Evolutionary conservation across 2,329 filamentous ascomycete species (phyloP), one percentile per base, ranked within the genome.

Genomic region (Boeremia exigua): DNA sequence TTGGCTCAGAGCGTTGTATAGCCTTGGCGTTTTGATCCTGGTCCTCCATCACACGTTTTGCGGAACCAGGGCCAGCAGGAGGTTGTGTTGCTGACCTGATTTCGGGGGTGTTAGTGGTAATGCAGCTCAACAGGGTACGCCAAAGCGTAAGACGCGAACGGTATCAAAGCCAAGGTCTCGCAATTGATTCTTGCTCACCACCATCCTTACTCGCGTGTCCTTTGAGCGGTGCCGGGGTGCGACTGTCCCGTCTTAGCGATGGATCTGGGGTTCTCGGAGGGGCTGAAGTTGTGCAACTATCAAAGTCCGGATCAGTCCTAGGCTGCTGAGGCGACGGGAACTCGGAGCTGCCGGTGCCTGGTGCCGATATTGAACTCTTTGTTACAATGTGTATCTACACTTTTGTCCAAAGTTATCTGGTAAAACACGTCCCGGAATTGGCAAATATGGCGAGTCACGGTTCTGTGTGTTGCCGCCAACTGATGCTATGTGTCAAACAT

Each of bases 241-340:
- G 60, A 60, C 61, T 54, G 58, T 58, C 51, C 67, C 56, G 67
- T 62, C 58, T 56, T 61, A 55, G 48, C 27, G 55, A 57, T 64
- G 53, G 56, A 58, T 54, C 60, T 65, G 56, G 54, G 59, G 51
- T 57, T 46, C 48, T 56, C 58, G 63, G 70, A 71, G 68, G 70
- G 70, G 69, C 50, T 65, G 60, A 61, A 59, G 59, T 52, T 42
- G 59, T 62, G 57, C 59, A 69, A 69, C 67, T 73, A 74, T 72
- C 70, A 72, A 67, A 50, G 53, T 64, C 71, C 69, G 56, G 62
- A 72, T 73, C 67, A 15, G 70, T 65, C 19, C 60, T 73, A 73
- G 69, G 48, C 54, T 60, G 62, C 61, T 62, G 59, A 65, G 65
- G 66, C 60, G 57, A 65, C 19, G 19, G 19, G n/a, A n/a, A 38